Evolutionary conservation across 2,329 filamentous ascomycete genomes (phyloP), one percentile per base, ranked within the genome.

Genomic region (Cadophora sp.): DNA sequence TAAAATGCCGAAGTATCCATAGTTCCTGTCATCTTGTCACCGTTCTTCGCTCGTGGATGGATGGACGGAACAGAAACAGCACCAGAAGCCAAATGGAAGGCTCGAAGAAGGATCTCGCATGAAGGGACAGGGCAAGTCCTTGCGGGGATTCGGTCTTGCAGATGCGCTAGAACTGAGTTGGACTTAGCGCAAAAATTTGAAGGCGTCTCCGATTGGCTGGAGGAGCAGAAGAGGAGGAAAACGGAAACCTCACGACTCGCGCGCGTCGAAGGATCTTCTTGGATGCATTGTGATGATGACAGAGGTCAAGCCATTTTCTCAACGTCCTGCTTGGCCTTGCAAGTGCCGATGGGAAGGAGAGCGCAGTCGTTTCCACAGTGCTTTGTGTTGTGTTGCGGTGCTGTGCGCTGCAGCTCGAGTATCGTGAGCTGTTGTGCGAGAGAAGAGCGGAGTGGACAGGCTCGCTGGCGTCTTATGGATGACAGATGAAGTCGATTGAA

Each of bases 41-140:
- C 58, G 22, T 27, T 31, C 40, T 51, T 58, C 29, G 14, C 60
- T 58, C 29, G 14, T 48, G 24, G 31, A 22, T 48, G 43, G 43
- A 48, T 16, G 43, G 43, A 9, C 40, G 40, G 40, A 43, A 43
- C 40, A 16, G 40, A 19, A 19, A 16, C 16, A 14, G 64, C 64
- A 12, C 62, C 66, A 64, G 69, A 71, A 69, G 65, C 48, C 48
- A 50, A 1, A 67, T 67, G 55, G 69, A 71, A 71, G 65, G 67
- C 65, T 66, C 68, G 63, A 69, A 69, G 69, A 71, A 71, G 56
- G 60, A 66, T 43, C 62, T n/a, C 60, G 53, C 34, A 53, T 56
- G 50, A 29, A 40, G 9, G 6, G 48, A 19, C 48, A 26, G 16
- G 55, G n/a, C 37, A 26, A 51, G 19, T 53, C 26, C 24, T 48